These are phyloP conservation scores for Apiospora aurea DNA, from an alignment of 2,329 filamentous ascomycete genomes.

Conservation along the genomic window DNA sequence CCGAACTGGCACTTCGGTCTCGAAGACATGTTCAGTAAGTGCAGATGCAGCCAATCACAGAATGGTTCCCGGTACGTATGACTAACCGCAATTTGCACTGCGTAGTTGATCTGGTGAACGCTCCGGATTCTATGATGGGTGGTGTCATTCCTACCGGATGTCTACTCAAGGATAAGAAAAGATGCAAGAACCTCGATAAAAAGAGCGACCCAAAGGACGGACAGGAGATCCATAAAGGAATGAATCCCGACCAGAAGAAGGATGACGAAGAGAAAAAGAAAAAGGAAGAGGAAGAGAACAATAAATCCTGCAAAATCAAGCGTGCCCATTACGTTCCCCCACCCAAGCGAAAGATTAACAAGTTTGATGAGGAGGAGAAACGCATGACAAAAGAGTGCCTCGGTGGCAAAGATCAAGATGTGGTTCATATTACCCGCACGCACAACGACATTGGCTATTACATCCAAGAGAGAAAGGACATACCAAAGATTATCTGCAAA, in stretches of 20 bases:
- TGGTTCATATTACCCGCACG: conserved; percentile 19
- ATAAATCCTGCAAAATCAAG: conserved; percentile 22
- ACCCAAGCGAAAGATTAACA: conserved; percentile 18
- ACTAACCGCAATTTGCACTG: no score
- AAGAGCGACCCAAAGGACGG: not conserved
- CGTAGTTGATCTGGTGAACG: no score
- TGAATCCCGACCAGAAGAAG: not conserved
- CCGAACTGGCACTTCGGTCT: not conserved
- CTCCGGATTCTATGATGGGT: not conserved
- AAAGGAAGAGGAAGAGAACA: no score
- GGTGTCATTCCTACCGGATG: not conserved
- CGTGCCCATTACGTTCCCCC: conserved; percentile 22
- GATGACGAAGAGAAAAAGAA: no score
- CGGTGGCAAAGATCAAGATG: conserved; percentile 8
- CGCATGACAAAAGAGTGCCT: conserved; percentile 21
- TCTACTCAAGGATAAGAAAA: not conserved
- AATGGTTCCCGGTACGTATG: no score
- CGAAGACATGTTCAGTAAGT: not conserved
- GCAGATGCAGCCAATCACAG: not conserved
- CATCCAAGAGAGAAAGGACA: conserved; percentile 25
- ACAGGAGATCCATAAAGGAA: not conserved
- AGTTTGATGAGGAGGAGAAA: conserved; percentile 23
- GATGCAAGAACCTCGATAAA: not conserved
- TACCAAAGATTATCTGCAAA: conserved; percentile 24
- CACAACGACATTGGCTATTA: conserved; percentile 17